Percentiles rank a stretch among this genome's conserved stretches.
These are phyloP conservation scores for Cystobasidiaceae sp. DNA, from an alignment of 1,284 basidiomycete species.

Conservation along the genomic window DNA sequence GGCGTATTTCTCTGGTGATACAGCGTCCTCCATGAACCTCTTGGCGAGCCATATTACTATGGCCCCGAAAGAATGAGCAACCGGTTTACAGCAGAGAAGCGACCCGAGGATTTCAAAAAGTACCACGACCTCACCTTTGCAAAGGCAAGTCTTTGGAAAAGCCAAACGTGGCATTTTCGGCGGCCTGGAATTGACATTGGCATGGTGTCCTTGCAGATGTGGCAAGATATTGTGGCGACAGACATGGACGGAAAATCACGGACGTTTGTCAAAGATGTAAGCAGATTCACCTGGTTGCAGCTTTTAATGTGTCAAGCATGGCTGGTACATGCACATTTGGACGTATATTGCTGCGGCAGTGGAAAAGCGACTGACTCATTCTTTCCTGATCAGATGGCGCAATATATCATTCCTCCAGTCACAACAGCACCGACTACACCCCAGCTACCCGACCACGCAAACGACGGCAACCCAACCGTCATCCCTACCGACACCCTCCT, in stretches of 20 bases:
- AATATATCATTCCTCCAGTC: constrained; percentile 37
- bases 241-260: constrained; percentile 26
- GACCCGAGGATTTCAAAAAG: constrained; percentile 31
- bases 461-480: constrained; percentile 37
- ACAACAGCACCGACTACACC: constrained; percentile 11
- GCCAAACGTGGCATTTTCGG: background rate
- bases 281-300: no score
- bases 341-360: no score
- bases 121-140: constrained; percentile 35
- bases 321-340: no score
- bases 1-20: no score
- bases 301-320: no score
- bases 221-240: constrained; percentile 31
- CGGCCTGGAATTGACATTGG: no score
- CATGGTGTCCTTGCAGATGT: constrained; percentile 35
- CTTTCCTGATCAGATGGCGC: constrained; percentile 42
- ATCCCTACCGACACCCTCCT: constrained; percentile 64
- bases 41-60: constrained; percentile 40
- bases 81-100: constrained; percentile 33
- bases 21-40: constrained; percentile 33
- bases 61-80: constrained; percentile 32
- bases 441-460: background rate
- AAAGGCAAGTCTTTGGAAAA: constrained; percentile 31
- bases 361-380: no score
- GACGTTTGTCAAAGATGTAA: constrained; percentile 36